These are phyloP conservation scores for Erodium maritimum DNA, from an alignment of 345 rosid genomes.

Conservation along the genomic window DNA sequence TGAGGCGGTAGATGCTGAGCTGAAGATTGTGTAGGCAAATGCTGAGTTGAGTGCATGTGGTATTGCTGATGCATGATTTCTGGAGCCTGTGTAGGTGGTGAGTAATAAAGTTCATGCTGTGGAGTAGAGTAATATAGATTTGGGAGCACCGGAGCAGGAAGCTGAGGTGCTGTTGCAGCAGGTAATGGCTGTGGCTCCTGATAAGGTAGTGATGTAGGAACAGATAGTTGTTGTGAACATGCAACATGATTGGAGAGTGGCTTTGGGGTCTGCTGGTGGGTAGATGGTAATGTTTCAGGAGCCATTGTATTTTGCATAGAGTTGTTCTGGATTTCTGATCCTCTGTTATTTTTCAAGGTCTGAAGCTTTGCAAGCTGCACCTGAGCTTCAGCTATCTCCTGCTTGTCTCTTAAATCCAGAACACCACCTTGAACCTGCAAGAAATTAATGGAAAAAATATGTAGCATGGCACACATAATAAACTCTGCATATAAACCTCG, in stretches of 20 bases:
- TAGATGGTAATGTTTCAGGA: conserved; percentile 12
- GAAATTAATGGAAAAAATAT: no score
- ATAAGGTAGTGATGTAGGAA: conserved; percentile 9
- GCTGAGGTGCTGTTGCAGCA: conserved; percentile 21
- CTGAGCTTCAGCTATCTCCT: conserved; percentile 42
- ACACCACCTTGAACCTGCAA: conserved; percentile 36
- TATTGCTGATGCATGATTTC: conserved; percentile 13
- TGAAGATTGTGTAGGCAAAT: conserved; percentile 12
- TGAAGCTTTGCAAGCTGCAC: conserved; percentile 28
- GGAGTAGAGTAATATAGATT: conserved; percentile 8
- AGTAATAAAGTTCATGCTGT: conserved; percentile 13
- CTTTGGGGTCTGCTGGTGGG: conserved; percentile 22
- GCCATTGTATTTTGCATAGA: conserved; percentile 13
- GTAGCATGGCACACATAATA: neutral
- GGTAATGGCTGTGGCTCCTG: conserved; percentile 12
- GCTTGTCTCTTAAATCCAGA: conserved; percentile 43
- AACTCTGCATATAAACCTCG: neutral
- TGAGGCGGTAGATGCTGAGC: conserved; percentile 13
- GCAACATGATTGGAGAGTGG: conserved; percentile 10
- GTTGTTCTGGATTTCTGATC: conserved; percentile 17
- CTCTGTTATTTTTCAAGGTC: conserved; percentile 11
- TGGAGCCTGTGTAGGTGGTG: conserved; percentile 8
- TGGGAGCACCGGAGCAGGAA: conserved; percentile 14
- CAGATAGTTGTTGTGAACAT: conserved; percentile 11
- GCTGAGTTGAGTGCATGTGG: conserved; percentile 10